Base-by-base conservation (phyloP, 805 yeast species). In the Barnettozyma botsteinii region DNA sequence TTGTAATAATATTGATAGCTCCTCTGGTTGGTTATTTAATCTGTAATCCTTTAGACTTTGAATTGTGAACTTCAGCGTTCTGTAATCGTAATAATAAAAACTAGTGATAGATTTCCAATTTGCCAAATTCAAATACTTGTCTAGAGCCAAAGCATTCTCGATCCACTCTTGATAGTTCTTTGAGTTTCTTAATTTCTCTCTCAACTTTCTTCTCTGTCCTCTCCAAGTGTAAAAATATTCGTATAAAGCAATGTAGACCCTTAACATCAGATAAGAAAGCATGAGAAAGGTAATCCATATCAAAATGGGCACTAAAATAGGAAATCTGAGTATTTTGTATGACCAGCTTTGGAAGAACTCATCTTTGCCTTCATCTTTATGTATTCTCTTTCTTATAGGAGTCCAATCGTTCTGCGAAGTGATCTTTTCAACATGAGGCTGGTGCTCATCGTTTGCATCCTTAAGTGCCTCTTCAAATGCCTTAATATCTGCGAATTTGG, bases 51-150 rank as follows among this genome's bases (percentile, higher is more conserved):
- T 50, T 37, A 83, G 56, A 40, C 71, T 66, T 12, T 52, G 45
- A 6, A 73, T 66, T 0, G 80, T 72, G 33, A 73, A 61, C 33
- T 66, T 58, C 8, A 85, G 61, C 0, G 85, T 78, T 28, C 67
- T 70, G 59, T 75, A 79, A 56, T 84, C 91, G 55, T 84, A 84
- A 55, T 77, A 80, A 19, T 77, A 75, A 48, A 80, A 81, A 41
- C 66, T 64, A 18, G 81, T 79, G 45, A 76, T 77, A 8, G 60
- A 51, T 33, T 75, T 71, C 94, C 94, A 84, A 33, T 69, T 65
- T 46, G 75, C 76, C n/a, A 79, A 60, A 6, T 79, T 75, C 24
- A 83, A 62, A 51, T 64, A 71, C 25, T 67, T 59, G 53, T 84
- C 93, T 34, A 84, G 56, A 8, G 60, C 62, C 27, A 66, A 52